phyloP scores from a whole-genome alignment of 768 basidiomycete genomes.

The Exsudoporus frostii region DNA sequence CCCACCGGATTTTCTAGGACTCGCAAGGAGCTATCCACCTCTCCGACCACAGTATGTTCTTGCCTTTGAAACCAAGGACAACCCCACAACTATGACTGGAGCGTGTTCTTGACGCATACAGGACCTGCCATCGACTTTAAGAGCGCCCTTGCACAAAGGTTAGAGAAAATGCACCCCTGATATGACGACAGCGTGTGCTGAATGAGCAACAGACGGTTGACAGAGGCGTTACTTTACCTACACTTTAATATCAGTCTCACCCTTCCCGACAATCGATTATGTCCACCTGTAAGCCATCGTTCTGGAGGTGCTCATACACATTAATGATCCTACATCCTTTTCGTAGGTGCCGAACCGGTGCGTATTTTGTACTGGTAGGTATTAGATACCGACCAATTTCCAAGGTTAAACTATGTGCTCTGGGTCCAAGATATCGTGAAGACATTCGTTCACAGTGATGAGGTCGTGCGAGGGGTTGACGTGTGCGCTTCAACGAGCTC shows the following conservation, averaged over 20 bases:
- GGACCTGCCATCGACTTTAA: conserved; percentile 69
- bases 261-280: conserved; percentile 71
- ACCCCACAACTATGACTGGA: conserved; percentile 13
- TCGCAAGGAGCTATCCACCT: conserved; percentile 56
- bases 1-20: conserved; percentile 54
- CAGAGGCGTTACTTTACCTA: conserved; percentile 69
- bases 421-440: conserved; percentile 74
- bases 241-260: conserved; percentile 67
- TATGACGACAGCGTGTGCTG: not conserved
- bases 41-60: conserved; percentile 51
- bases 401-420: conserved; percentile 81
- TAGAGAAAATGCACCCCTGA: conserved; percentile 1
- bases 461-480: conserved; percentile 56
- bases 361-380: not conserved
- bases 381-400: not conserved
- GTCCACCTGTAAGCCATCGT: conserved; percentile 69
- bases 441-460: conserved; percentile 23
- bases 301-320: not conserved
- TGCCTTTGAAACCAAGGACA: not conserved
- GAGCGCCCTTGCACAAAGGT: conserved; percentile 70
- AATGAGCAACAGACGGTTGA: conserved; percentile 56
- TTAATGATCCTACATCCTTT: not conserved
- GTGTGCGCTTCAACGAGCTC: conserved; percentile 48
- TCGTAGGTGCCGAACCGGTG: conserved; percentile 76
- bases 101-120: conserved; percentile 25